A percentile compares a stretch with the other conserved stretches of the same genome.
Evolutionary conservation across 495 filamentous ascomycete species (phyloP).

Genomic region (Penicillium subrubescens): DNA sequence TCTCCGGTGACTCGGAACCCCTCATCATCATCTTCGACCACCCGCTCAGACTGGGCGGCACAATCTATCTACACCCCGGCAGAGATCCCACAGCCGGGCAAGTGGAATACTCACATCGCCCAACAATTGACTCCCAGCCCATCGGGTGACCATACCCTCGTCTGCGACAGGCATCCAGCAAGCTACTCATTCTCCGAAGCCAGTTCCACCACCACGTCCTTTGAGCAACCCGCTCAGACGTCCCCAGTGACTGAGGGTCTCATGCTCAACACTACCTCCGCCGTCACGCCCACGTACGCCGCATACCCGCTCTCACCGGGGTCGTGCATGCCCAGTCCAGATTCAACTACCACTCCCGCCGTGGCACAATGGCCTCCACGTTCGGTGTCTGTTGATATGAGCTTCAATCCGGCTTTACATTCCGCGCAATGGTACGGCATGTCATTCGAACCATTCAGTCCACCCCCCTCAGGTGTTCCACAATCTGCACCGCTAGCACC

Average conservation of each 20-base stretch:
- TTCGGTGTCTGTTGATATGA: slow-evolving; percentile 30
- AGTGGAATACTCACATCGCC: slow-evolving; percentile 28
- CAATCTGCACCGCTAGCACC: slow-evolving; percentile 34
- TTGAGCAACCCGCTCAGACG: slow-evolving; percentile 32
- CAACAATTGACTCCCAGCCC: slow-evolving; percentile 34
- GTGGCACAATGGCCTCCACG: slow-evolving; percentile 25
- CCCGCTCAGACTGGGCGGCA: slow-evolving; percentile 13
- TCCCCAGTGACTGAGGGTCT: slow-evolving; percentile 27
- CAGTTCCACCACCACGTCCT: slow-evolving; percentile 31
- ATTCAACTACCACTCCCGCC: slow-evolving; percentile 10
- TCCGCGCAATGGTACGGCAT: slow-evolving; percentile 39
- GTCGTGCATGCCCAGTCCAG: slow-evolving; percentile 30
- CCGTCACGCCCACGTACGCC: slow-evolving; percentile 26
- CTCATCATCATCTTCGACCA: slow-evolving; percentile 7
- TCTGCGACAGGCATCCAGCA: slow-evolving; percentile 20
- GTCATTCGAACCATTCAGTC: slow-evolving; percentile 35
- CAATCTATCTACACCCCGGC: slow-evolving; percentile 21
- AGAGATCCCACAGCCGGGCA: slow-evolving; percentile 18
- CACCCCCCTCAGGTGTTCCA: slow-evolving; percentile 26
- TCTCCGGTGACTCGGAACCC: slow-evolving; percentile 10
- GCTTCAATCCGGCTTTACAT: slow-evolving; percentile 20
- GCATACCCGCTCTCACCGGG: slow-evolving; percentile 33
- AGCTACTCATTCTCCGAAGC: slow-evolving; percentile 17
- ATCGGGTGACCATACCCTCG: slow-evolving; percentile 28
- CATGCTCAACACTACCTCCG: slow-evolving; percentile 27